A percentile compares a stretch with the other conserved stretches of the same genome.
These are phyloP conservation scores for Prototheca wickerhamii DNA, from an alignment of 163 green algal genomes.

Conservation along the genomic window DNA sequence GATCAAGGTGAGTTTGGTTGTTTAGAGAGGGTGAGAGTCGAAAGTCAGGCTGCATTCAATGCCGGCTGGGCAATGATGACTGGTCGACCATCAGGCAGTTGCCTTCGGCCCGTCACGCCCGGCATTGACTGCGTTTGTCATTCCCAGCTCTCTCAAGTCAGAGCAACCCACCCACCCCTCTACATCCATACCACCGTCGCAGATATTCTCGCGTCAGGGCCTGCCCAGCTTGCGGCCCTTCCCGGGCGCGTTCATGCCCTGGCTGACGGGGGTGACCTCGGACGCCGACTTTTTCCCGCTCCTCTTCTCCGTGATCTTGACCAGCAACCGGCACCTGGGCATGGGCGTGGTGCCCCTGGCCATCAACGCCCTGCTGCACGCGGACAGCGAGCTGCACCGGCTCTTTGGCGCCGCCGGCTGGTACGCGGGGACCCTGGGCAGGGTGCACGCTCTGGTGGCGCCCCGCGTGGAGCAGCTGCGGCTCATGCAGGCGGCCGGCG, in stretches of 20 bases:
- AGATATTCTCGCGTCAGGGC: neutral
- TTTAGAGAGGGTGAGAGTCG: neutral
- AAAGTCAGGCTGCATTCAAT: too few relatives aligned
- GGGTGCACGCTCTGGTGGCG: neutral
- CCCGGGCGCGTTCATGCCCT: neutral
- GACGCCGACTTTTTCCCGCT: neutral
- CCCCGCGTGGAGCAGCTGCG: neutral
- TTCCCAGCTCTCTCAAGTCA: too few relatives aligned
- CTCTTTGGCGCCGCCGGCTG: neutral
- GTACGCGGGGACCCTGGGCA: neutral
- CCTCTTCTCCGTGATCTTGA: neutral
- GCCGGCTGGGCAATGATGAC: too few relatives aligned
- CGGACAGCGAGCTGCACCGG: neutral
- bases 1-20: neutral
- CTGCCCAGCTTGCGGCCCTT: neutral
- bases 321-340: constrained; percentile 1
- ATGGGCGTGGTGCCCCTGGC: neutral
- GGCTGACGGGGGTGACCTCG: neutral
- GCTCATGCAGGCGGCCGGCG: neutral
- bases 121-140: too few relatives aligned
- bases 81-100: too few relatives aligned
- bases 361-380: neutral
- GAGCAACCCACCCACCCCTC: too few relatives aligned
- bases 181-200: too few relatives aligned
- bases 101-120: too few relatives aligned